These are phyloP conservation scores for Rhizoctonia solani DNA, from an alignment of 1,284 basidiomycete species.

Conservation along the genomic window DNA sequence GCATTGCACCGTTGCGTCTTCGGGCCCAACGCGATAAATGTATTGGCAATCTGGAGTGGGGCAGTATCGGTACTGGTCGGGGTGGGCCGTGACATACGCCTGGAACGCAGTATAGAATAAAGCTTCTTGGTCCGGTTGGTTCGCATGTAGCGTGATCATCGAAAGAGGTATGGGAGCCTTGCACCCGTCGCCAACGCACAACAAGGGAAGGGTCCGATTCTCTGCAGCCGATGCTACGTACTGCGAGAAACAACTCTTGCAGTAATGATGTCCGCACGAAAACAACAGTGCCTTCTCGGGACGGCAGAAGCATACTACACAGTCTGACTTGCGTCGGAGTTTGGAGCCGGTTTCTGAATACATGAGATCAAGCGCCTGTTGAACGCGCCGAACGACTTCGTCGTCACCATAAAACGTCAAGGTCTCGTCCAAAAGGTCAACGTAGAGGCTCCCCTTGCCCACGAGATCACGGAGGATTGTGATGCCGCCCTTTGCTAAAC, in stretches of 20 bases:
- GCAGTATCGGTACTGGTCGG: constrained; percentile 55
- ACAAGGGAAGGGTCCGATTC: constrained; percentile 42
- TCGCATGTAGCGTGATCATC: constrained; percentile 50
- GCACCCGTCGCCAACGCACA: constrained; percentile 50
- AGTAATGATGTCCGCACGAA: constrained; percentile 56
- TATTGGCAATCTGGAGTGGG: constrained; percentile 46
- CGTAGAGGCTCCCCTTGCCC: constrained; percentile 22
- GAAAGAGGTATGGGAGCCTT: constrained; percentile 47
- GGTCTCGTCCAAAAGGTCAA: constrained; percentile 14
- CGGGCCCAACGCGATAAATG: constrained; percentile 48
- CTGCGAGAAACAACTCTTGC: constrained; percentile 53
- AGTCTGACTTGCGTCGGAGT: constrained; percentile 21
- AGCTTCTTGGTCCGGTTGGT: constrained; percentile 47
- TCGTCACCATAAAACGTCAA: constrained; percentile 27
- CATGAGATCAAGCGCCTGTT: constrained; percentile 21
- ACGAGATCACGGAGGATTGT: constrained; percentile 14
- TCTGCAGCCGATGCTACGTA: constrained; percentile 47
- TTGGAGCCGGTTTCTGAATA: neutral
- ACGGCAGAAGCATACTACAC: constrained; percentile 35
- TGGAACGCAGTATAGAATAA: constrained; percentile 51
- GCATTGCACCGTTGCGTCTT: constrained; percentile 62
- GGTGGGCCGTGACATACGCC: constrained; percentile 48
- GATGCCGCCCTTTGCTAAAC: constrained; percentile 9
- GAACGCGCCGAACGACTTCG: constrained; percentile 7
- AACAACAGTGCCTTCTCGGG: constrained; percentile 10